Base-by-base conservation (phyloP, 1,139 yeast species). In the Blastobotrys proliferans region DNA sequence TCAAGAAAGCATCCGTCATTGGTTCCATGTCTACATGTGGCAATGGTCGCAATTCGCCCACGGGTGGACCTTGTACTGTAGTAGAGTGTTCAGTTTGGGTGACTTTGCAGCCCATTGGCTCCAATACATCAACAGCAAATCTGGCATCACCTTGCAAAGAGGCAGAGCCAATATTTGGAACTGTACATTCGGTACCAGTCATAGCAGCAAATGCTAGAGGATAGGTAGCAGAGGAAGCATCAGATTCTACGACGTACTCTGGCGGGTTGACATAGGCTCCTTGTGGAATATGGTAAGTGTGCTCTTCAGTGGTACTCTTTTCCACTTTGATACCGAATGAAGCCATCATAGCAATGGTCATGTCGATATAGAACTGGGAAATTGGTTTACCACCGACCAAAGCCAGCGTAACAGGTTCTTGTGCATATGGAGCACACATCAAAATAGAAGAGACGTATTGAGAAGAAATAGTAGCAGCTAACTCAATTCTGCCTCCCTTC, bases 131-230 rank as follows among this genome's bases (percentile, higher is more conserved):
- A 34, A 81, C 83, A 1, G 98, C 98, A 67, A 94, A 92, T 57
- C 90, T 76, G 2, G 99, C 96, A 68, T 92, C 99, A 45, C 99
- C 99, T 69, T 92, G 99, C 51, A 92, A 72, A 1, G 97, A 90
- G 34, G 83, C 69, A 18, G 82, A 82, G 5, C 99, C 99, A 62
- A 92, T 90, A 62, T 88, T 92, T 47, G 98, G 98, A 53, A 92
- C 76, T 1, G 95, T 87, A 51, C 94, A 87, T 10, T 88, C 81
- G 11, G 95, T 80, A 25, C 97, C 97, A 2, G 95, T 88, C 69
- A 92, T 70, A n/a, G 98, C 99, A 47, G 98, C 98, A 68, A 84
- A 86, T 0, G 98, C 98, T 54, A 92, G 74, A 35, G 99, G 98
- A 59, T 92, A 92, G 10, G 98, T 94, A 1, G 98, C 97, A 17